Conservation (phyloP, 768 basidiomycete genomes). For the Amylocystis lapponica region DNA sequence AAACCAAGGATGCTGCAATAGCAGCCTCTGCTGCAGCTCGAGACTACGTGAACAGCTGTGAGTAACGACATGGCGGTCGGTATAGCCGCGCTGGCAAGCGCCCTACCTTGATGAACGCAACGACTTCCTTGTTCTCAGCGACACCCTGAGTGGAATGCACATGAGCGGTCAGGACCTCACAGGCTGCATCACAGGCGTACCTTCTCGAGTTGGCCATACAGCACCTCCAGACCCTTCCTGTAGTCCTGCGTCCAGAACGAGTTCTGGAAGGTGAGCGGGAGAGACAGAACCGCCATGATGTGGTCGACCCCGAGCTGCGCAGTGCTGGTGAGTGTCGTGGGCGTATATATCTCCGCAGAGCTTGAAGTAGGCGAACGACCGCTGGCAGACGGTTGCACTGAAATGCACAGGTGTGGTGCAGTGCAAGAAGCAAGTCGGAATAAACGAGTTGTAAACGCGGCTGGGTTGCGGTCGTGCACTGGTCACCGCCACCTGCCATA, state of each 20-base stretch:
- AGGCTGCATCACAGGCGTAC: conserved; percentile 28
- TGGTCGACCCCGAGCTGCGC: not conserved
- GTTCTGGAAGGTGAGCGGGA: conserved; percentile 85
- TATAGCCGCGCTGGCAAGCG: conserved; percentile 1
- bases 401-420: conserved; percentile 14
- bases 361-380: not conserved
- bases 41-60: conserved; percentile 38
- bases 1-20: conserved; percentile 53
- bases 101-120: conserved; percentile 75
- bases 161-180: conserved; percentile 8
- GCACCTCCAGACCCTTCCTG: conserved; percentile 71
- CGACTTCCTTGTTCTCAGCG: conserved; percentile 77
- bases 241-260: conserved; percentile 97
- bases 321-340: conserved; percentile 2
- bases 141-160: conserved; percentile 49
- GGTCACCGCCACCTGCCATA: not conserved
- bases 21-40: conserved; percentile 66
- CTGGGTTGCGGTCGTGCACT: not conserved
- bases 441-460: not conserved
- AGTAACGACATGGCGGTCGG: not conserved
- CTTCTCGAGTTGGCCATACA: conserved; percentile 75
- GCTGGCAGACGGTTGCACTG: conserved; percentile 1
- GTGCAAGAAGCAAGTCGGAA: conserved; percentile 6
- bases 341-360: conserved; percentile 1
- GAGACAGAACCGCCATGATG: conserved; percentile 79